Percentiles rank a stretch among this genome's conserved stretches.
Conservation (phyloP, 2,329 filamentous ascomycete species). For the Neoarthrinium moseri region DNA sequence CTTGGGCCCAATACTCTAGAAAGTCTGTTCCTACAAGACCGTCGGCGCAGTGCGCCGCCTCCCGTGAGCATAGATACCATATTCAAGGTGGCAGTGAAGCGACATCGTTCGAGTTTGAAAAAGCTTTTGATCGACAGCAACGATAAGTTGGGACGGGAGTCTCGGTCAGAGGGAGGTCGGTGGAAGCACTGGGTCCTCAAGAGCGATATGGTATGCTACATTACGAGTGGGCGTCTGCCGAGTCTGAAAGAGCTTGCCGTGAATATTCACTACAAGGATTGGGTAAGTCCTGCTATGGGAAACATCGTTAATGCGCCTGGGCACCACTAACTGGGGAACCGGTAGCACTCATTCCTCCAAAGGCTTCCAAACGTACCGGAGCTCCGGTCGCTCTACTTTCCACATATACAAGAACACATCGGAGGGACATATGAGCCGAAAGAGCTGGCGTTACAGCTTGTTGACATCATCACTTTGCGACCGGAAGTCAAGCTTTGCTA, state of each 20-base stretch:
- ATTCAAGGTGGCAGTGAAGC: slow-evolving; percentile 66
- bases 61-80: slow-evolving; percentile 67
- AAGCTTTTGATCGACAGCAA: slow-evolving; percentile 75
- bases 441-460: slow-evolving; percentile 73
- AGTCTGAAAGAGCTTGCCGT: slow-evolving; percentile 70
- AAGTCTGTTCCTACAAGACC: slow-evolving; percentile 73
- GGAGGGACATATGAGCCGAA: slow-evolving; percentile 55
- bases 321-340: neutral
- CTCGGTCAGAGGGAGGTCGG: slow-evolving; percentile 35
- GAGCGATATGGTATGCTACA: slow-evolving; percentile 67
- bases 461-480: slow-evolving; percentile 74
- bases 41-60: slow-evolving; percentile 44
- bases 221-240: slow-evolving; percentile 75
- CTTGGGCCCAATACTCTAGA: slow-evolving; percentile 79
- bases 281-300: slow-evolving; percentile 62
- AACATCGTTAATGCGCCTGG: no score
- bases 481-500: slow-evolving; percentile 78
- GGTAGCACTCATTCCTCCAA: slow-evolving; percentile 75
- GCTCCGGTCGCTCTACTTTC: slow-evolving; percentile 69
- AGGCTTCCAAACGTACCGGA: slow-evolving; percentile 69
- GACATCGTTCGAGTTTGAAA: slow-evolving; percentile 69
- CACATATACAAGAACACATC: slow-evolving; percentile 63
- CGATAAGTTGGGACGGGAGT: slow-evolving; percentile 41
- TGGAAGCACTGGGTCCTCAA: slow-evolving; percentile 72
- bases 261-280: slow-evolving; percentile 72